Evolutionary conservation across 2,329 filamentous ascomycete species (phyloP), one percentile per base, ranked within the genome.

Genomic region (Seiridium cupressi): DNA sequence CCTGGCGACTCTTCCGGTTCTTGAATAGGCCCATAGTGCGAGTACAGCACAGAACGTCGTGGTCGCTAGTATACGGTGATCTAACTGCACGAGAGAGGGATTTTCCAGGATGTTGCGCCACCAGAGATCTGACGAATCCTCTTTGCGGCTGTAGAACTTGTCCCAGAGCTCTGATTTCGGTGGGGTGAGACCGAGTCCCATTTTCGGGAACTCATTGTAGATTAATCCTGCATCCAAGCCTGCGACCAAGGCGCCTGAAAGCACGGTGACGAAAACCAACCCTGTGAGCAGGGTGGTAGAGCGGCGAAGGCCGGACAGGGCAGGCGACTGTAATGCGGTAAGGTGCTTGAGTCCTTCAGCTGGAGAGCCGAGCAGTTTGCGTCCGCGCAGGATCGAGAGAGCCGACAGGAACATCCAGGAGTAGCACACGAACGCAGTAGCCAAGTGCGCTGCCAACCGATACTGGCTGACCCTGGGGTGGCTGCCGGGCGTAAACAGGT

Each of bases 21-120:
- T 87, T 4, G 90, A 85, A 76, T 93, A 98, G n/a, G 85, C 84
- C 75, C 89, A 96, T 8, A 99, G 83, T 3, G 87, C 83, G 65
- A 96, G 79, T 62, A 98, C 86, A 63, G 90, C 84, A 57, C 86
- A 89, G 75, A 97, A 96, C 1, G 94, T 97, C 13, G 92, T 93
- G 51, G 89, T 92, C 61, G 95, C 96, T 42, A 98, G 83, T 67
- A 96, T 91, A 49, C 96, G 89, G 80, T 99, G 95, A 77, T 99
- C 92, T 49, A 99, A 86, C 78, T 99, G 96, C 2, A 98, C 96
- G 34, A 96, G 86, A 13, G 91, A 93, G 3, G 95, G 96, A 78
- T 99, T 99, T 81, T 98, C 95, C 40, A 98, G 88, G 83, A 96
- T 90, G 78, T 99, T 99, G 70, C 95, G 89, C 95, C 95, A 99